A percentile compares a stretch with the other conserved stretches of the same genome.
phyloP scores from a whole-genome alignment of 768 basidiomycete species.

The Floccularia luteovirens region DNA sequence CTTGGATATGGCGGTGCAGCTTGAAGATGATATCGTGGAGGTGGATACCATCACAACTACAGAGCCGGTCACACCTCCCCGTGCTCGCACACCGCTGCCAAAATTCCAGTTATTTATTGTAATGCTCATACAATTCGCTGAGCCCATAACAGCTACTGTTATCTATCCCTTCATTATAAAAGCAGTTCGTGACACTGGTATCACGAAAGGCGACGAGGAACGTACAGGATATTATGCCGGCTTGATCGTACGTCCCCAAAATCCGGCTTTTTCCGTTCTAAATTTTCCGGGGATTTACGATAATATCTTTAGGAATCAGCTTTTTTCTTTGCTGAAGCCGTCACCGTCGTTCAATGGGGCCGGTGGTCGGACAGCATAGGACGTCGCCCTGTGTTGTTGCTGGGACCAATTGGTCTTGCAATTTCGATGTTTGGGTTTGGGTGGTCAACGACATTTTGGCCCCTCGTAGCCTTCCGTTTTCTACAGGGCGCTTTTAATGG shows the following conservation, averaged over 20 bases:
- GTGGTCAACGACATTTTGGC: constrained; percentile 28
- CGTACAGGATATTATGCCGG: constrained; percentile 43
- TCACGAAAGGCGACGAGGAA: constrained; percentile 34
- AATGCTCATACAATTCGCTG: constrained; percentile 30
- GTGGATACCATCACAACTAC: no score
- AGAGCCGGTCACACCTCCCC: no score
- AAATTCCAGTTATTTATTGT: constrained; percentile 29
- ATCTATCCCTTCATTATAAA: constrained; percentile 41
- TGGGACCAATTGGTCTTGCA: constrained; percentile 31
- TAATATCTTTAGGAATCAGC: constrained; percentile 26
- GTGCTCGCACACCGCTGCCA: constrained; percentile 29
- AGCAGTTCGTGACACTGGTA: constrained; percentile 34
- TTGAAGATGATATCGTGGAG: no score
- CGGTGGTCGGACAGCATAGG: constrained; percentile 34
- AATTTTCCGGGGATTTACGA: neutral
- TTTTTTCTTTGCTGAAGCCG: constrained; percentile 35
- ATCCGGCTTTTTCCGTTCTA: neutral
- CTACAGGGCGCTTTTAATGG: constrained; percentile 32
- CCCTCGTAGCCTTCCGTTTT: constrained; percentile 16
- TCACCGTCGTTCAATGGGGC: constrained; percentile 38
- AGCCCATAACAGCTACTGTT: constrained; percentile 35
- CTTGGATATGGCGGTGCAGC: neutral
- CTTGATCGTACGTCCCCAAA: constrained; percentile 24
- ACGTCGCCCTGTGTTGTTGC: constrained; percentile 31
- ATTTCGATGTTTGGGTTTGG: constrained; percentile 35